Evolutionary conservation across 2,329 filamentous ascomycete genomes (phyloP).

Genomic region (Coleophoma crateriformis): DNA sequence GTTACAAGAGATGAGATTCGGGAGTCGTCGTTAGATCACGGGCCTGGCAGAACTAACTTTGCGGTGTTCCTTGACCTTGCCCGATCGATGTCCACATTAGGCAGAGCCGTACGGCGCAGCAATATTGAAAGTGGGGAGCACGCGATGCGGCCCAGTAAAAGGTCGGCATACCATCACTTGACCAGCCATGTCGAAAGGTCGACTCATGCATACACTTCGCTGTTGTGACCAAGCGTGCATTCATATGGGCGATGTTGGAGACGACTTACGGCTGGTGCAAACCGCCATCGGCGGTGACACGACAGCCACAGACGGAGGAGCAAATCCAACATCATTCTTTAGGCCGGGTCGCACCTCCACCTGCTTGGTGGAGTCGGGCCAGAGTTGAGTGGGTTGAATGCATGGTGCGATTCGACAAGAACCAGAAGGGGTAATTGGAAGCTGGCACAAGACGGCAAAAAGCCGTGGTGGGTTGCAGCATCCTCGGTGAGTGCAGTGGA

Average conservation of each 20-base stretch:
- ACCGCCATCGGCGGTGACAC: neutral
- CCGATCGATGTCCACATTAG: too few relatives aligned
- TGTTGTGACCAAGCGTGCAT: neutral
- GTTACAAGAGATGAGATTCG: too few relatives aligned
- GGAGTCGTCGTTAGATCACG: too few relatives aligned
- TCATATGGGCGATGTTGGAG: neutral
- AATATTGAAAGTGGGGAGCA: neutral
- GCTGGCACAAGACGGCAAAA: neutral
- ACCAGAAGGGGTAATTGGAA: neutral
- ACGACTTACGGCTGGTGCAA: neutral
- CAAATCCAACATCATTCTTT: too few relatives aligned
- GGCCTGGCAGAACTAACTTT: too few relatives aligned
- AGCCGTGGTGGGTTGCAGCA: neutral
- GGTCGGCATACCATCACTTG: neutral
- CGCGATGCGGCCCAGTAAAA: neutral
- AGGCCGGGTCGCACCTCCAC: neutral
- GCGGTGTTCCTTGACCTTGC: too few relatives aligned
- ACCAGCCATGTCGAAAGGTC: neutral
- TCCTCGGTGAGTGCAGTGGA: neutral
- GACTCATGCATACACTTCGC: neutral
- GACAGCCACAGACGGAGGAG: neutral
- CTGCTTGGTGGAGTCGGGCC: neutral
- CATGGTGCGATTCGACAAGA: neutral
- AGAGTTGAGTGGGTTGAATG: neutral
- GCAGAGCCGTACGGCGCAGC: neutral